Conservation (phyloP, 805 yeast genomes). For the Jamesozyma gamospora region DNA sequence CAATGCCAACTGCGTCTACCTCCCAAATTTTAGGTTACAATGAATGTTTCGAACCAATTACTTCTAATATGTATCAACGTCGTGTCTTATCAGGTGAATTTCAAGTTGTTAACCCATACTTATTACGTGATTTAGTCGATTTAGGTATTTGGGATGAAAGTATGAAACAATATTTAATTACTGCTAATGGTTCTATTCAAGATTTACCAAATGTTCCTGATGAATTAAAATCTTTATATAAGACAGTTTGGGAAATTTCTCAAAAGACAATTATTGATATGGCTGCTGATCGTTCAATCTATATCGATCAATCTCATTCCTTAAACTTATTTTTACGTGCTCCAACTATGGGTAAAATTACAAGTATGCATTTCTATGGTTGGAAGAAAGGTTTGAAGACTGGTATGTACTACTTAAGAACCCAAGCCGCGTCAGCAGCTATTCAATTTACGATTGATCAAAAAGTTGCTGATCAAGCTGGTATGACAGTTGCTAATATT, state of each 20-base stretch:
- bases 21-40: slow-evolving; percentile 90
- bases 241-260: slow-evolving; percentile 94
- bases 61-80: slow-evolving; percentile 85
- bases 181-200: slow-evolving; percentile 80
- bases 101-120: slow-evolving; percentile 83
- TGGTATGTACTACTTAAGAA: slow-evolving; percentile 95
- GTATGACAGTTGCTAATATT: slow-evolving; percentile 35
- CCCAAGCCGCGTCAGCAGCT: slow-evolving; percentile 95
- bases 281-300: slow-evolving; percentile 74
- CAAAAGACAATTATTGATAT: slow-evolving; percentile 78
- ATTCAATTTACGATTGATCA: slow-evolving; percentile 80
- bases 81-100: slow-evolving; percentile 90
- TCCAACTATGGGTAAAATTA: slow-evolving; percentile 93
- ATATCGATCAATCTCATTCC: slow-evolving; percentile 86
- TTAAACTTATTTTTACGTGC: slow-evolving; percentile 78
- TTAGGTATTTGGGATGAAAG: slow-evolving; percentile 75
- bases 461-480: slow-evolving; percentile 91
- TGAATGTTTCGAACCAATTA: slow-evolving; percentile 93
- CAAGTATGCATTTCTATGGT: slow-evolving; percentile 97
- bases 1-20: slow-evolving; percentile 98
- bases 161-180: slow-evolving; percentile 67
- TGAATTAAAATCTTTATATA: slow-evolving; percentile 67
- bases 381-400: slow-evolving; percentile 98
- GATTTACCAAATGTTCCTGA: slow-evolving; percentile 62
- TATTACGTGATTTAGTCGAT: slow-evolving; percentile 71